These are phyloP conservation scores for Juncus effusus DNA, from an alignment of 176 grass and related monocot species.

Conservation along the genomic window DNA sequence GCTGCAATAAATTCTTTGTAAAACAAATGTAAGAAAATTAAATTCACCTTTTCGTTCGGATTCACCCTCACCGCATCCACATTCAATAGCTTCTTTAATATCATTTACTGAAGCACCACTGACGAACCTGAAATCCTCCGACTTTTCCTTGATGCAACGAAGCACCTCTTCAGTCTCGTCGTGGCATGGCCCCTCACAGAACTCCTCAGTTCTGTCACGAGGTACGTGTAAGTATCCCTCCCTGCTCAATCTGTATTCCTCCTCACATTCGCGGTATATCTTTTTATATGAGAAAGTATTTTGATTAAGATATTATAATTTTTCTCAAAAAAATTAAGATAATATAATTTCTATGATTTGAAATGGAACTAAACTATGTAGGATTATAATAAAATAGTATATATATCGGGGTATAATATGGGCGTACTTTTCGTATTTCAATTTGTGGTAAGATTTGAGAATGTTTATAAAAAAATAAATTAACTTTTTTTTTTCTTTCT, in stretches of 20 bases:
- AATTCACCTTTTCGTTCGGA: background rate
- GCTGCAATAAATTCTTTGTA: background rate
- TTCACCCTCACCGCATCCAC: constrained; percentile 41
- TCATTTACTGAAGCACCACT: constrained; percentile 49
- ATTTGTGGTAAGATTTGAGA: too few species aligned
- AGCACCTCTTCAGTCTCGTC: constrained; percentile 55
- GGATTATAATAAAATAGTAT: background rate
- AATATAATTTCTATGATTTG: background rate
- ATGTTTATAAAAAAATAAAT: too few species aligned
- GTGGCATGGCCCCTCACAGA: constrained; percentile 56
- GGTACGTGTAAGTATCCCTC: constrained; percentile 49
- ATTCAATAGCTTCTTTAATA: constrained; percentile 33
- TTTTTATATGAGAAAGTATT: background rate
- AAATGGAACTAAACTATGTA: background rate
- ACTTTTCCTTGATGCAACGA: constrained; percentile 48
- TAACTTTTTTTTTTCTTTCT: too few species aligned
- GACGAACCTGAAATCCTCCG: constrained; percentile 52
- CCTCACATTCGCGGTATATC: constrained; percentile 49
- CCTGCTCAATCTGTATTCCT: constrained; percentile 31
- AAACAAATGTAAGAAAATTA: background rate
- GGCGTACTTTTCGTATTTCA: too few species aligned
- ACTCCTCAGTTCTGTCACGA: constrained; percentile 36
- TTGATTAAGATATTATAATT: constrained; percentile 47
- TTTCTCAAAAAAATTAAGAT: constrained; percentile 23
- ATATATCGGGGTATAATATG: too few species aligned